Base-by-base conservation (phyloP, 2,329 filamentous ascomycete species). In the Periconia sp. region DNA sequence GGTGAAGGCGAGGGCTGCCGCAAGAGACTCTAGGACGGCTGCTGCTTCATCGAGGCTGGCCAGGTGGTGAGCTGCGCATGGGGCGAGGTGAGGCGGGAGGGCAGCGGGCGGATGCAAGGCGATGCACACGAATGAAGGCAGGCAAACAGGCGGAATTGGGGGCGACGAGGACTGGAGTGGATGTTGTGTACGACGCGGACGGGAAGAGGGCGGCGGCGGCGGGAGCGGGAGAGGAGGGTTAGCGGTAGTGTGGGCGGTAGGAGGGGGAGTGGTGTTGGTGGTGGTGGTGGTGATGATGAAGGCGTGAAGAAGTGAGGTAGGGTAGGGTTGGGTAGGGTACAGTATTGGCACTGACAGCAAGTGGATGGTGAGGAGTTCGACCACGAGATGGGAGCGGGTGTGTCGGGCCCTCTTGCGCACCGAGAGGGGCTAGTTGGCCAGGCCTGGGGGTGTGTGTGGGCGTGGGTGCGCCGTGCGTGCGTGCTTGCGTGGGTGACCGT, bases 1-100 rank as follows among this genome's bases (percentile, higher is more conserved):
- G 43, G 43, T 23, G 62, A 42, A 42, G 43, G 43, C 43, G 62
- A 65, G 62, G 63, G 64, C 60, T 63, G 64, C 65, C 64, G 61
- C 68, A 64, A 58, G 57, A 59, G 51, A 51, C 46, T 47, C 65
- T 68, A 71, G 64, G 60, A 70, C 60, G 69, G 70, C 66, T 72
- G 68, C 69, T 71, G 68, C 70, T 72, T 70, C 71, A 73, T 74
- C 59, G 68, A 66, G 62, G 65, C 64, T 64, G 57, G 62, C 51
- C 33, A 37, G 33, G 33, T 37, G 33, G 33, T 37, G 15, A 11
- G 56, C 44, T 41, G 30, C 50, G 41, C 45, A 51, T 50, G 51
- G 45, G 52, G 50, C 53, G 59, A 51, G 53, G 53, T 31, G 58
- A 23, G 42, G 57, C 41, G 56, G 42, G 45, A 15, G 27, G 42